phyloP scores from a whole-genome alignment of 2,329 filamentous ascomycete species.

The Rugonectria rugulosa region DNA sequence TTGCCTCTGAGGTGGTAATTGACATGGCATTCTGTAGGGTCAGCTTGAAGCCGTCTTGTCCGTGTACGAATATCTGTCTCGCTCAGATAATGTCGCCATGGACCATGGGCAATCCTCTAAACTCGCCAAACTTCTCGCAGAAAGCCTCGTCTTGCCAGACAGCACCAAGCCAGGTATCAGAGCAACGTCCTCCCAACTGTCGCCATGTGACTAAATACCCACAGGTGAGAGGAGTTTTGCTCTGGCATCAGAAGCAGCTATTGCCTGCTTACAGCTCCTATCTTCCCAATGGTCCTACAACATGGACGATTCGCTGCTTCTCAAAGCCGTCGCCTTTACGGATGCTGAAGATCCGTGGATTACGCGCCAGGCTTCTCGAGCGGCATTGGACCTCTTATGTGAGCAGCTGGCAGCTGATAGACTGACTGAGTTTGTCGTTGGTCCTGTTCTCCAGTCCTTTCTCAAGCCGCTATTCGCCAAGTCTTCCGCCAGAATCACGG shows the following conservation, averaged over 20 bases:
- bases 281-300: slow-evolving; percentile 7
- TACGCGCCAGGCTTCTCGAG: slow-evolving; percentile 39
- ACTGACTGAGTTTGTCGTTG: slow-evolving; percentile 53
- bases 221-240: background rate
- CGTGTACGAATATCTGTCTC: slow-evolving; percentile 3
- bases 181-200: too few relatives aligned
- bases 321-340: slow-evolving; percentile 44
- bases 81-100: background rate
- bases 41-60: slow-evolving; percentile 13
- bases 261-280: slow-evolving; percentile 41
- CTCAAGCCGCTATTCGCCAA: slow-evolving; percentile 73
- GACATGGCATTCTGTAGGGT: slow-evolving; percentile 8
- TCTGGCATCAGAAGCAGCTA: slow-evolving; percentile 34
- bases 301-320: slow-evolving; percentile 34
- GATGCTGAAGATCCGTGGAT: slow-evolving; percentile 49
- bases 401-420: slow-evolving; percentile 30
- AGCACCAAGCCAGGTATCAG: background rate
- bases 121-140: background rate
- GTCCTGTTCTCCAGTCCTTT: slow-evolving; percentile 66
- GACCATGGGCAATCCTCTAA: background rate
- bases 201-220: background rate
- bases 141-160: background rate
- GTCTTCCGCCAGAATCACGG: slow-evolving; percentile 52
- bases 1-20: background rate
- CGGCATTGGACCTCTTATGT: slow-evolving; percentile 44